Base-by-base conservation (phyloP, 208 protist genomes). In the Acanthamoeba quina region DNA sequence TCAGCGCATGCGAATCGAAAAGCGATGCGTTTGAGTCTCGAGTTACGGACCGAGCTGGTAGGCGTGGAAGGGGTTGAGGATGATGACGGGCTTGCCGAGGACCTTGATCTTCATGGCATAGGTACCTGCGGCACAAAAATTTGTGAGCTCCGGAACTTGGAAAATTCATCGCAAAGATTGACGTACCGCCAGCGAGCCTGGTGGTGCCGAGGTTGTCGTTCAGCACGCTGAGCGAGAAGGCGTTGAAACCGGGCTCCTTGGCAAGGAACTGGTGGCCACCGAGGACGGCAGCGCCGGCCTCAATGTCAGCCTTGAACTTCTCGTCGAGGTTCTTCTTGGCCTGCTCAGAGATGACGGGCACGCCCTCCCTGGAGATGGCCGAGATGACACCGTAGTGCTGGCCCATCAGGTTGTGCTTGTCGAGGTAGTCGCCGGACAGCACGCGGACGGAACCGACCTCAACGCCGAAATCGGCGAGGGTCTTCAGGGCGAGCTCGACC, bases 191-290 rank as follows among this genome's bases (percentile, higher is more conserved):
- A 83, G 90, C 90, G 37, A 94, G 58, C 49, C 90, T 60, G 90
- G 90, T 94, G 66, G 90, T 94, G 70, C 90, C 90, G 56, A 94
- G 90, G 90, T 94, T 94, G 90, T 94, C 90, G 76, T 94, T 94
- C 41, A 94, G 52, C 17, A 94, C 90, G 68, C 60, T 94, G 26
- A 94, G 58, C 34, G 90, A 94, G 90, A 94, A 94, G 54, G 90
- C 72, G 76, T 82, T 94, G 90, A 94, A 92, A 26, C 47, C 56
- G 29, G 86, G 86, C 66, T 92, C 52, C 66, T 70, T 64, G 70
- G 49, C 76, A 21, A 94, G 76, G 90, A 94, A 94, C 76, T 94
- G 90, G 90, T 94, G 60, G 29, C 90, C 90, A 52, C 90, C 90
- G 19, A 94, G 70, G 15, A 94, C 90, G 52, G 49, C 3, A 68